Conservation (phyloP, 371 early-diverging fungal species). For the Lichtheimia hyalospora region DNA sequence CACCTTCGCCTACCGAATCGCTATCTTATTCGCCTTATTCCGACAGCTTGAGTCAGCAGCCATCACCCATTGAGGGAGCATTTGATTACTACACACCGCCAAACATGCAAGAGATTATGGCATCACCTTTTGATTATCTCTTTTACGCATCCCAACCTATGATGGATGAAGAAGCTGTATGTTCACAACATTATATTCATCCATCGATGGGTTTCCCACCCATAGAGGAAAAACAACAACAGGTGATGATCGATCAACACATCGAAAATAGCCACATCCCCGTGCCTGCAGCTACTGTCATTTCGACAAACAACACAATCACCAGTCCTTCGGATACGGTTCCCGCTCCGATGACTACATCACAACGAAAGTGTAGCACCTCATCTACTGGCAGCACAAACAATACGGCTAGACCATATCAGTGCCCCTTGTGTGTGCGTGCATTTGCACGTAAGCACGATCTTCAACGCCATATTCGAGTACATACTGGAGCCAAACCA, state of each 20-base stretch:
- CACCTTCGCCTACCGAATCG: slow-evolving; percentile 4
- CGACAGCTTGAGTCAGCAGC: slow-evolving; percentile 9
- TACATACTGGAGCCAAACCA: slow-evolving; percentile 69
- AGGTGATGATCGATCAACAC: neutral
- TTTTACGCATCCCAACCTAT: neutral
- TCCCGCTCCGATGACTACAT: neutral
- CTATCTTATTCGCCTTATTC: slow-evolving; percentile 6
- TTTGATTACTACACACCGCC: slow-evolving; percentile 7
- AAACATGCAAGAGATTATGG: neutral
- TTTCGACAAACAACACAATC: neutral
- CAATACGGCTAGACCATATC: slow-evolving; percentile 12
- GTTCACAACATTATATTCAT: neutral
- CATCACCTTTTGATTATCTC: neutral
- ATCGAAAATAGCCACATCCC: neutral
- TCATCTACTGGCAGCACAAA: neutral
- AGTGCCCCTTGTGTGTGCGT: slow-evolving; percentile 14
- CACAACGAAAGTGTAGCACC: neutral
- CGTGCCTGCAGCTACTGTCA: slow-evolving; percentile 1
- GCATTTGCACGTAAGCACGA: slow-evolving; percentile 70
- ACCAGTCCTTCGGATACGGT: neutral
- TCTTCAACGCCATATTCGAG: slow-evolving; percentile 65
- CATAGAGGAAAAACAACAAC: neutral
- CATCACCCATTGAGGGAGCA: slow-evolving; percentile 2
- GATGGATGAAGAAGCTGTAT: neutral
- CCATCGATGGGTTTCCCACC: neutral